These are phyloP conservation scores for Phytophthora colocasiae DNA, from an alignment of 352 stramenopile species.

Conservation along the genomic window DNA sequence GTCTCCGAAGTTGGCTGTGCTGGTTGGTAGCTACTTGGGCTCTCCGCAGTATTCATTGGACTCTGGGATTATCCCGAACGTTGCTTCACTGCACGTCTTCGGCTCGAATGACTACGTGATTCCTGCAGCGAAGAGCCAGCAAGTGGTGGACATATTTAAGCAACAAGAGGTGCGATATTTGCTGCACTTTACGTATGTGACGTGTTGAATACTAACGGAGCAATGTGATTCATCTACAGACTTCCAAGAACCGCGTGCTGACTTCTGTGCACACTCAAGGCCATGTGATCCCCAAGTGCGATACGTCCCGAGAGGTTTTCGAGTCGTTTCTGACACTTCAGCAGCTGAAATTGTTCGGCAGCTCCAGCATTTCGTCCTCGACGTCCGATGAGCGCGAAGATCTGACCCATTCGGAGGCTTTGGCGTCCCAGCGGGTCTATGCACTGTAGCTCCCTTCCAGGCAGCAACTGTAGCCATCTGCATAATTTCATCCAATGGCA, in stretches of 20 bases:
- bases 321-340: constrained; percentile 55
- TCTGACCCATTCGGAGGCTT: constrained; percentile 20
- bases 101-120: constrained; percentile 87
- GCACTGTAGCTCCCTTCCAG: constrained; percentile 18
- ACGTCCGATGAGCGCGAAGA: constrained; percentile 28
- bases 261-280: constrained; percentile 77
- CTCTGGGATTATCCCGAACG: constrained; percentile 55
- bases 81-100: constrained; percentile 79
- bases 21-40: constrained; percentile 81
- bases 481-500: constrained; percentile 29
- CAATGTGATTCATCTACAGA: constrained; percentile 27
- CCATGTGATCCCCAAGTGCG: constrained; percentile 83
- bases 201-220: constrained; percentile 1
- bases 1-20: constrained; percentile 70
- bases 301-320: constrained; percentile 56
- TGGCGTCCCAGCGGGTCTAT: constrained; percentile 30
- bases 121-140: constrained; percentile 68
- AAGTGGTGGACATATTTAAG: constrained; percentile 74
- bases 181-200: neutral
- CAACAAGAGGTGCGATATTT: constrained; percentile 47
- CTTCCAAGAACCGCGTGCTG: constrained; percentile 50
- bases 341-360: constrained; percentile 32
- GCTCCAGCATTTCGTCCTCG: constrained; percentile 32
- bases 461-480: constrained; percentile 30
- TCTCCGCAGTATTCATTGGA: constrained; percentile 62